Conservation (phyloP, 805 yeast species). For the Saccharomycopsis fermentans region DNA sequence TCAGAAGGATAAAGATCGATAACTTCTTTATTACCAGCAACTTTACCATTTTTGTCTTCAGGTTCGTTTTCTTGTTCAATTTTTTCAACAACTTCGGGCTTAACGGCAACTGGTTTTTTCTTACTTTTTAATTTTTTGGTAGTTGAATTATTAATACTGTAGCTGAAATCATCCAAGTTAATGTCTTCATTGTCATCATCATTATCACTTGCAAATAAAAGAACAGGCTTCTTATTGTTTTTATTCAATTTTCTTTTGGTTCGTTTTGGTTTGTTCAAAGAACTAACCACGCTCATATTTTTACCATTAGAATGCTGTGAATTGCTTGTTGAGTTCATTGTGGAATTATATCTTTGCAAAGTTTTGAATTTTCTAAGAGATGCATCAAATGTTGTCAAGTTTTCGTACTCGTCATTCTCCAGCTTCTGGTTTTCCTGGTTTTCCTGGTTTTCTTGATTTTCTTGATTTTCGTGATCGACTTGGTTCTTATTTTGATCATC, state of each 20-base stretch:
- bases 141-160: not conserved
- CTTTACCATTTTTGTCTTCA: not conserved
- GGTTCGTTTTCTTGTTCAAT: slow-evolving; percentile 3
- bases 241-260: slow-evolving; percentile 13
- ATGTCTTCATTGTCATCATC: not conserved
- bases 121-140: not conserved
- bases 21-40: not conserved
- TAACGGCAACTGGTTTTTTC: not conserved
- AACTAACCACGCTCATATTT: not conserved
- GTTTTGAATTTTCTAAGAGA: slow-evolving; percentile 11
- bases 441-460: not conserved
- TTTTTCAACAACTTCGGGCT: not conserved
- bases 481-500: not conserved
- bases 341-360: slow-evolving; percentile 13
- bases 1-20: not conserved
- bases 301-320: not conserved
- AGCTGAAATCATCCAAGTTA: not conserved
- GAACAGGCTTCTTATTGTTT: slow-evolving; percentile 11
- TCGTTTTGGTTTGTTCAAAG: not conserved
- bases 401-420: slow-evolving; percentile 11
- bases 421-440: not conserved
- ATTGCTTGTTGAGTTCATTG: not conserved
- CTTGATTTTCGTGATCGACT: not conserved
- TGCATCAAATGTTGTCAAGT: slow-evolving; percentile 8
- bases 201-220: slow-evolving; percentile 12